Evolutionary conservation across 805 yeast genomes (phyloP).

Genomic region (Ogataea siamensis): DNA sequence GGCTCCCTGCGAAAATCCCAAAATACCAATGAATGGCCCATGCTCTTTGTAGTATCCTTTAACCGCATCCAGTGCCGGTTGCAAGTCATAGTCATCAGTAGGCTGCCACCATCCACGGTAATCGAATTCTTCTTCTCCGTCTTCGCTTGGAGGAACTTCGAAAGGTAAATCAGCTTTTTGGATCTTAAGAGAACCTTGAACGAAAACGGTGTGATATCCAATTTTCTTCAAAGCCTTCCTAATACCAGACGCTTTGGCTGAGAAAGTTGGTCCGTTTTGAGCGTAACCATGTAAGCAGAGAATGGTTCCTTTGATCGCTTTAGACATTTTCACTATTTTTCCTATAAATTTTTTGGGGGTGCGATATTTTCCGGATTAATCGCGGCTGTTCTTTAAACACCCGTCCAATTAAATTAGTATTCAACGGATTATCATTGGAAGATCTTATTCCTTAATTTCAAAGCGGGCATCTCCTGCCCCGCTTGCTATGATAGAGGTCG

Average conservation of each 20-base stretch:
- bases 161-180: constrained; percentile 74
- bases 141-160: constrained; percentile 37
- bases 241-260: constrained; percentile 85
- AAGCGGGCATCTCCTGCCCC: too few species aligned
- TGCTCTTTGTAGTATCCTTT: constrained; percentile 48
- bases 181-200: constrained; percentile 74
- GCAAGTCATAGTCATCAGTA: constrained; percentile 33
- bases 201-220: constrained; percentile 68
- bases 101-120: constrained; percentile 75
- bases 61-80: constrained; percentile 50
- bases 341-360: constrained; percentile 2
- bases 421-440: constrained; percentile 2
- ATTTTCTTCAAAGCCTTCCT: constrained; percentile 67
- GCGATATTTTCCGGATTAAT: constrained; percentile 1
- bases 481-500: too few species aligned
- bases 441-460: background rate
- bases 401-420: background rate
- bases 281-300: constrained; percentile 91
- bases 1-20: constrained; percentile 96
- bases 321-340: constrained; percentile 23
- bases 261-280: constrained; percentile 79
- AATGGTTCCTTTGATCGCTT: constrained; percentile 44
- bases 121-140: constrained; percentile 24
- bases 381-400: constrained; percentile 1
- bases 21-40: constrained; percentile 83